A percentile compares a stretch with the other conserved stretches of the same genome.
Conservation (phyloP, 1,284 basidiomycete species). For the Schizophyllum amplum region DNA sequence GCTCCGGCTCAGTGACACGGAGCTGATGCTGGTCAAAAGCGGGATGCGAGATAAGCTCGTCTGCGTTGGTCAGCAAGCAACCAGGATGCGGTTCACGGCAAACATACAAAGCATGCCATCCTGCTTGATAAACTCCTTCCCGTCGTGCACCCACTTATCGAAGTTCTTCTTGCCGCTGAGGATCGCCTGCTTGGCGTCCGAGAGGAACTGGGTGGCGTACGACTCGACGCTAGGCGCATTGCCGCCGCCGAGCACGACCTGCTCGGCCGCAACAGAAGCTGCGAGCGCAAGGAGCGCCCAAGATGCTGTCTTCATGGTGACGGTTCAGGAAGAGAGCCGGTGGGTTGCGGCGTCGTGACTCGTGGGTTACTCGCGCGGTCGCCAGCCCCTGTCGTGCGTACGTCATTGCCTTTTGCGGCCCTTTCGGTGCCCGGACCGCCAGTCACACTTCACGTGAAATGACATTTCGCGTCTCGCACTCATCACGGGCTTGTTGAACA, state of each 20-base stretch:
- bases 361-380: background rate
- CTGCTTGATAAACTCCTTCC: constrained; percentile 60
- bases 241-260: constrained; percentile 8
- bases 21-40: constrained; percentile 63
- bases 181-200: constrained; percentile 33
- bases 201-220: constrained; percentile 22
- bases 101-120: constrained; percentile 52
- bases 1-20: constrained; percentile 60
- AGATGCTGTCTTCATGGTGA: background rate
- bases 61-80: constrained; percentile 26
- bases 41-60: constrained; percentile 71
- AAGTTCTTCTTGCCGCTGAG: constrained; percentile 38
- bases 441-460: background rate
- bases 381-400: background rate
- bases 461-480: background rate
- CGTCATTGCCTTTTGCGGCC: background rate
- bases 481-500: background rate
- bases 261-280: constrained; percentile 11
- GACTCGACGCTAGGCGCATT: constrained; percentile 5
- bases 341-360: background rate
- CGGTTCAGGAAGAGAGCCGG: background rate
- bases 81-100: constrained; percentile 3
- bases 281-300: background rate
- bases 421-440: background rate
- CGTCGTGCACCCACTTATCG: constrained; percentile 47